These are phyloP conservation scores for Ploettnerulaceae sp. DNA, from an alignment of 2,329 filamentous ascomycete genomes.

Conservation along the genomic window DNA sequence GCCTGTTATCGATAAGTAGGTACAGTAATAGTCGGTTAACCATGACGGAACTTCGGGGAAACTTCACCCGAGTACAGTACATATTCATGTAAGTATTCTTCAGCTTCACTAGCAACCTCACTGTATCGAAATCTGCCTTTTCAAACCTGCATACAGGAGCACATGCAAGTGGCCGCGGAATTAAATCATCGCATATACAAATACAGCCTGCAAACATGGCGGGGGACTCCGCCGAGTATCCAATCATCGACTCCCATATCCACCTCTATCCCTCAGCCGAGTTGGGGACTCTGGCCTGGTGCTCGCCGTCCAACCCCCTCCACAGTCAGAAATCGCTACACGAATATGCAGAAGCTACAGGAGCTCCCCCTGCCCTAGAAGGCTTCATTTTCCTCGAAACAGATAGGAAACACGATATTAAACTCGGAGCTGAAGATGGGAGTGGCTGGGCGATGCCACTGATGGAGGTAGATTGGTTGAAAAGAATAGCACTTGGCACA, in stretches of 20 bases:
- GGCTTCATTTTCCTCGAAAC: conserved; percentile 83
- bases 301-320: conserved; percentile 51
- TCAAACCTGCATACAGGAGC: no score
- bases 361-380: conserved; percentile 41
- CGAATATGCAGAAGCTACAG: conserved; percentile 30
- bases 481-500: conserved; percentile 58
- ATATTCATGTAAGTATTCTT: no score
- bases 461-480: conserved; percentile 65
- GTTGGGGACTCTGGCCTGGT: conserved; percentile 65
- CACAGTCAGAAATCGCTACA: conserved; percentile 29
- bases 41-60: no score
- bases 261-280: conserved; percentile 76
- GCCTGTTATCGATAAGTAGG: no score
- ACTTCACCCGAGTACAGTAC: no score
- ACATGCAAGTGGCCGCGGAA: no score
- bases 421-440: conserved; percentile 41
- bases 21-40: no score
- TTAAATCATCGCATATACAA: background rate
- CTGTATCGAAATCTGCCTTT: no score
- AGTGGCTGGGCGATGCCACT: conserved; percentile 64
- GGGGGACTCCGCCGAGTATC: conserved; percentile 34
- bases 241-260: conserved; percentile 85
- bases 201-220: conserved; percentile 11
- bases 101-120: no score
- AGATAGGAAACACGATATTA: conserved; percentile 62